A percentile compares a stretch with the other conserved stretches of the same genome.
Conservation (phyloP, 768 basidiomycete genomes). For the Pleurotus tuber-regium region DNA sequence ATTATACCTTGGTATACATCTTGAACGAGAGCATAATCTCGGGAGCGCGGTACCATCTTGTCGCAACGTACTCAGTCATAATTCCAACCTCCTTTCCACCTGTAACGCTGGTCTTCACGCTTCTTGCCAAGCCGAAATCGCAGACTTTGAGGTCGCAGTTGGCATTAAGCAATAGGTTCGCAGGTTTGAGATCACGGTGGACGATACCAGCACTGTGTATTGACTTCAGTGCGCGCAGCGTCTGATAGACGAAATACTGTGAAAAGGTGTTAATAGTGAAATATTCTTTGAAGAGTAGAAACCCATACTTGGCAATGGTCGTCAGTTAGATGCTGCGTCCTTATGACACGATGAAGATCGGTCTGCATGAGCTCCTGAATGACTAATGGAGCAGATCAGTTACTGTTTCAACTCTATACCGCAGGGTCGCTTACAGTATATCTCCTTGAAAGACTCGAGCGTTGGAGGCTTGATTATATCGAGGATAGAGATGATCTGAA, state of each 20-base stretch:
- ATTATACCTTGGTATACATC: slow-evolving; percentile 69
- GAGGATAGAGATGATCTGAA: slow-evolving; percentile 86
- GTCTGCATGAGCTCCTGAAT: slow-evolving; percentile 91
- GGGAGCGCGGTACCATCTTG: slow-evolving; percentile 90
- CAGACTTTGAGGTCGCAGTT: slow-evolving; percentile 89
- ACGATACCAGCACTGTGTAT: slow-evolving; percentile 85
- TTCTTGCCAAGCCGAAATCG: slow-evolving; percentile 84
- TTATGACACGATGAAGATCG: slow-evolving; percentile 87
- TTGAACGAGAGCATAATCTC: slow-evolving; percentile 96
- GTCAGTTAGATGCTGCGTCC: slow-evolving; percentile 86
- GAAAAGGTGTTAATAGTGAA: slow-evolving; percentile 27
- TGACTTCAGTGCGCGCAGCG: slow-evolving; percentile 83
- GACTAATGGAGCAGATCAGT: slow-evolving; percentile 36
- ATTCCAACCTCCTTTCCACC: slow-evolving; percentile 62
- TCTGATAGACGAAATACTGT: slow-evolving; percentile 81
- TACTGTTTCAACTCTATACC: background rate
- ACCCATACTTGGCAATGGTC: slow-evolving; percentile 76
- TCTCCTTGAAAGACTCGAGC: slow-evolving; percentile 79
- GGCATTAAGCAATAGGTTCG: slow-evolving; percentile 84
- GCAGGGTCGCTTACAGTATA: slow-evolving; percentile 57
- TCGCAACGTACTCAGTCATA: slow-evolving; percentile 88
- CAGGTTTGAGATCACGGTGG: slow-evolving; percentile 79
- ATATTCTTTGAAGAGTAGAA: slow-evolving; percentile 32
- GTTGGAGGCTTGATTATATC: slow-evolving; percentile 85
- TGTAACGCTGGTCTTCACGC: slow-evolving; percentile 51